These are phyloP conservation scores for Zygoascus biomembranicola DNA, from an alignment of 805 yeast species.

Conservation along the genomic window DNA sequence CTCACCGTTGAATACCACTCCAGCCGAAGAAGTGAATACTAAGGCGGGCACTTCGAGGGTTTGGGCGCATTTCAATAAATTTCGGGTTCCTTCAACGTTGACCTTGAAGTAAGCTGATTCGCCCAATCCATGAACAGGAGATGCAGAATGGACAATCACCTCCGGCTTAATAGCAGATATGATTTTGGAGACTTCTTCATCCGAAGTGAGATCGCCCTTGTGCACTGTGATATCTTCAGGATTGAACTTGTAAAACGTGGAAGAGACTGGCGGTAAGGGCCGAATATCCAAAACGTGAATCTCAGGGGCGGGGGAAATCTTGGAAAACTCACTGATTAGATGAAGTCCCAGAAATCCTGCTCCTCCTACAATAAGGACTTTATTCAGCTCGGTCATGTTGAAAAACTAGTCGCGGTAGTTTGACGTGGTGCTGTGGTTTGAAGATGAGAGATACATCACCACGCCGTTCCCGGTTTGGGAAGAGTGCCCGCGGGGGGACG, in stretches of 20 bases:
- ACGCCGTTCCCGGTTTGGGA: not conserved
- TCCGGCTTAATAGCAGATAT: slow-evolving; percentile 51
- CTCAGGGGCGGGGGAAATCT: slow-evolving; percentile 52
- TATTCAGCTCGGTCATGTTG: slow-evolving; percentile 22
- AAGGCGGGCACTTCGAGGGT: slow-evolving; percentile 45
- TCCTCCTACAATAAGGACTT: slow-evolving; percentile 89
- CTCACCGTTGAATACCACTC: slow-evolving; percentile 94
- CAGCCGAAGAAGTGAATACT: slow-evolving; percentile 95
- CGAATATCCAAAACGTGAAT: slow-evolving; percentile 89
- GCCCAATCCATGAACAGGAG: slow-evolving; percentile 88
- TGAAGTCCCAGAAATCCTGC: slow-evolving; percentile 93
- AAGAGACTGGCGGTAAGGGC: slow-evolving; percentile 65
- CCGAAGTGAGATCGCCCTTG: slow-evolving; percentile 78
- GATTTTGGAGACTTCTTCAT: slow-evolving; percentile 57
- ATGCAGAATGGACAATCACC: slow-evolving; percentile 90
- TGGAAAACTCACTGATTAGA: slow-evolving; percentile 74
- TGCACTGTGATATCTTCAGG: slow-evolving; percentile 48
- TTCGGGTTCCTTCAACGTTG: slow-evolving; percentile 81
- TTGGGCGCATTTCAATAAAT: slow-evolving; percentile 53
- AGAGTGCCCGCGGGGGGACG: too few species aligned
- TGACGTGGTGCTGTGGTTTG: not conserved
- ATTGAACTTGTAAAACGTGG: slow-evolving; percentile 63
- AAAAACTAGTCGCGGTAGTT: not conserved
- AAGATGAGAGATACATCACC: not conserved
- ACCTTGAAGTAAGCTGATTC: slow-evolving; percentile 80